Conservation (phyloP, 257 asterid species). For the Ocimum tenuiflorum region DNA sequence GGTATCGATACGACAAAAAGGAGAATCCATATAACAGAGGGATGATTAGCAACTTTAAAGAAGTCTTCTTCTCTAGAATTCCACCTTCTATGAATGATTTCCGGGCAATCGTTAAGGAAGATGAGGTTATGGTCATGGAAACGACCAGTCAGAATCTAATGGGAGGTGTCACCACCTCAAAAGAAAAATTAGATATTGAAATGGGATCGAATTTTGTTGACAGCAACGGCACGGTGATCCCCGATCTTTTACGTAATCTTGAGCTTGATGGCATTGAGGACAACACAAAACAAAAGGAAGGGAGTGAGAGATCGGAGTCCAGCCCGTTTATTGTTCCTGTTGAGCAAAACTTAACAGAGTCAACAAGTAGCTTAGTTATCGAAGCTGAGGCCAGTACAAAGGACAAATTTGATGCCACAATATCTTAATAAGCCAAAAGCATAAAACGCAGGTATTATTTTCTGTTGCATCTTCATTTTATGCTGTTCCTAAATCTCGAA, state of each 20-base stretch:
- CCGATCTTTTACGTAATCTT: conserved; percentile 52
- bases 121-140: conserved; percentile 39
- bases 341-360: conserved; percentile 35
- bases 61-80: conserved; percentile 63
- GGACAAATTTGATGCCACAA: conserved; percentile 22
- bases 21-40: conserved; percentile 93
- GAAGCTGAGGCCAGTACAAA: conserved; percentile 22
- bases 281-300: conserved; percentile 33
- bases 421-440: conserved; percentile 24
- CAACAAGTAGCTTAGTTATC: conserved; percentile 19
- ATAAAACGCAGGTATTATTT: conserved; percentile 23
- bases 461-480: background rate
- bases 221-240: conserved; percentile 37
- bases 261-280: conserved; percentile 51
- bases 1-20: conserved; percentile 63
- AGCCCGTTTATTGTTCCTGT: conserved; percentile 22
- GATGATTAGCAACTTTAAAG: conserved; percentile 49
- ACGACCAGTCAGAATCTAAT: conserved; percentile 26
- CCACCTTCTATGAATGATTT: conserved; percentile 71
- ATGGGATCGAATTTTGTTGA: conserved; percentile 51
- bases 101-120: conserved; percentile 44
- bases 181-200: conserved; percentile 66
- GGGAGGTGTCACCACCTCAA: conserved; percentile 38
- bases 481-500: background rate
- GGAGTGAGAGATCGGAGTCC: conserved; percentile 32